phyloP scores from a whole-genome alignment of 495 filamentous ascomycete species.

The Hyaloscypha hepaticicola region DNA sequence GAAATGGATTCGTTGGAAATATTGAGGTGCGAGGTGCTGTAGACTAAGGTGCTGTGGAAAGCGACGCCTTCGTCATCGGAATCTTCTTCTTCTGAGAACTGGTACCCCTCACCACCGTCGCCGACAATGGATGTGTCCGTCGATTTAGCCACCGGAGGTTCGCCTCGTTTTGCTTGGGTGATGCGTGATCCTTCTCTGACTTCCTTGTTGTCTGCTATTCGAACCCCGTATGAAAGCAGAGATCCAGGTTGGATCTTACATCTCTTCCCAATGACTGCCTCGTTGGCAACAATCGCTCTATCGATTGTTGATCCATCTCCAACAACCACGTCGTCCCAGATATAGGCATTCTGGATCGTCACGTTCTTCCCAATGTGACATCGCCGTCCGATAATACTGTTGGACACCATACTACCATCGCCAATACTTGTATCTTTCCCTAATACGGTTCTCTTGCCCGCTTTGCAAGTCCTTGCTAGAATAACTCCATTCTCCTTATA shows the following conservation, averaged over 20 bases:
- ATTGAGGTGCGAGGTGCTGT: constrained; percentile 65
- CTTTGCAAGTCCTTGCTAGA: constrained; percentile 67
- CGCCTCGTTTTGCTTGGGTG: constrained; percentile 46
- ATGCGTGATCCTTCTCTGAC: constrained; percentile 54
- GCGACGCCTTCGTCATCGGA: constrained; percentile 41
- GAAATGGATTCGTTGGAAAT: constrained; percentile 80
- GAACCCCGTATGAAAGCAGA: constrained; percentile 77
- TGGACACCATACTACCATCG: constrained; percentile 62
- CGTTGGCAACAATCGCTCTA: constrained; percentile 73
- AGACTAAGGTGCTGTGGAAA: constrained; percentile 55
- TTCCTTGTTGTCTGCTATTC: constrained; percentile 57
- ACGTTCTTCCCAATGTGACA: constrained; percentile 87
- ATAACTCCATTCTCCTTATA: constrained; percentile 72
- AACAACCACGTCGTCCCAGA: constrained; percentile 84
- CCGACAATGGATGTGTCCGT: constrained; percentile 58
- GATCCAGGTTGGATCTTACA: constrained; percentile 68
- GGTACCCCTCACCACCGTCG: constrained; percentile 50
- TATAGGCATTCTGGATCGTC: constrained; percentile 73
- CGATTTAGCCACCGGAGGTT: constrained; percentile 35
- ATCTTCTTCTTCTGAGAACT: constrained; percentile 51
- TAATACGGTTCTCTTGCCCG: constrained; percentile 60
- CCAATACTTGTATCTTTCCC: constrained; percentile 76
- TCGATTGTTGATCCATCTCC: constrained; percentile 68
- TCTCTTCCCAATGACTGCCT: constrained; percentile 65
- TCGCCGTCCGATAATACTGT: constrained; percentile 75